Percentiles rank a stretch among this genome's conserved stretches.
These are phyloP conservation scores for Arthrobotrys musiformis DNA, from an alignment of 2,329 filamentous ascomycete species.

Conservation along the genomic window DNA sequence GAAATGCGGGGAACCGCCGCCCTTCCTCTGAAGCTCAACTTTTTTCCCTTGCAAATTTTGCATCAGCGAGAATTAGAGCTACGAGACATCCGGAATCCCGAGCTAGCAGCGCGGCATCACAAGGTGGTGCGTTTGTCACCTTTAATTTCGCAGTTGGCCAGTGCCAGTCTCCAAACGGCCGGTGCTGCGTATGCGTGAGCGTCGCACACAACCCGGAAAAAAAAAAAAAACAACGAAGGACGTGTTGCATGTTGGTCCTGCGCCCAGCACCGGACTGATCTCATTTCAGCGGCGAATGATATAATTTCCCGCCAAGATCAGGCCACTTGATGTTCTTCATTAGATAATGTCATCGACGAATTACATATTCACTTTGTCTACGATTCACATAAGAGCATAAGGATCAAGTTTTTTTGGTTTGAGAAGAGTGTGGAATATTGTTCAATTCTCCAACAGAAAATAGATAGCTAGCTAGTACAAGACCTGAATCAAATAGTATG, in stretches of 20 bases:
- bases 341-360: background rate
- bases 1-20: too few relatives aligned
- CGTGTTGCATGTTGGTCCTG: slow-evolving; percentile 5
- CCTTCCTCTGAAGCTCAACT: too few relatives aligned
- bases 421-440: slow-evolving; percentile 7
- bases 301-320: slow-evolving; percentile 19
- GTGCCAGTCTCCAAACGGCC: too few relatives aligned
- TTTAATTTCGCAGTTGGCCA: too few relatives aligned
- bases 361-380: background rate
- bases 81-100: too few relatives aligned
- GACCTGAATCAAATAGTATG: background rate
- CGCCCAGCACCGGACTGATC: background rate
- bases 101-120: too few relatives aligned
- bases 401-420: slow-evolving; percentile 14
- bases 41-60: too few relatives aligned
- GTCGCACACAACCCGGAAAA: too few relatives aligned
- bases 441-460: slow-evolving; percentile 19
- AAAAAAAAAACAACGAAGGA: slow-evolving; percentile 10
- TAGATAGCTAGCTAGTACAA: slow-evolving; percentile 8
- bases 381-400: background rate
- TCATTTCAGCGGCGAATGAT: slow-evolving; percentile 18
- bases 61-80: too few relatives aligned
- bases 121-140: too few relatives aligned
- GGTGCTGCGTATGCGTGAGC: too few relatives aligned
- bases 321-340: background rate